These are phyloP conservation scores for Dalechampia spathulata DNA, from an alignment of 441 rosid genomes.

Conservation along the genomic window DNA sequence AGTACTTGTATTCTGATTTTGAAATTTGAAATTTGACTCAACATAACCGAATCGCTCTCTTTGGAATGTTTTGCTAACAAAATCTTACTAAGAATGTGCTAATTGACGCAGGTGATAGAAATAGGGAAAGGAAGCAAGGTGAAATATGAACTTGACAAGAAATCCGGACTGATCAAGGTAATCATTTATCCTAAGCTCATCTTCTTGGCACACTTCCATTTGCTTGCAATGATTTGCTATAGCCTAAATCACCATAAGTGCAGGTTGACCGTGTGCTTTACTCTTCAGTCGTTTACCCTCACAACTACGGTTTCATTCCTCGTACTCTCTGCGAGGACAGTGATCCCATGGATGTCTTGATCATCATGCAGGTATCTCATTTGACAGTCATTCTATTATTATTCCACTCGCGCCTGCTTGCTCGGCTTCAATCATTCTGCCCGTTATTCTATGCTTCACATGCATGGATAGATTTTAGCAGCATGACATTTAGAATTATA, in stretches of 20 bases:
- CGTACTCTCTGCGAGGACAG: constrained; percentile 93
- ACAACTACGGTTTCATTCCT: constrained; percentile 97
- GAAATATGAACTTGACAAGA: constrained; percentile 92
- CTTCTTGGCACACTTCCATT: background rate
- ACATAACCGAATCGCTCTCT: background rate
- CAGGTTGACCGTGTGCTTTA: constrained; percentile 96
- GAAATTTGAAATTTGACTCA: too few relatives aligned
- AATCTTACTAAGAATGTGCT: background rate
- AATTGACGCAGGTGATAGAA: constrained; percentile 65
- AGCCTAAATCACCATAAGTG: background rate
- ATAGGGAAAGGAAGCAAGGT: constrained; percentile 96
- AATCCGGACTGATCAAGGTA: constrained; percentile 84
- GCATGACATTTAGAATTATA: too few relatives aligned
- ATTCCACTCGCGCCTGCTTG: too few relatives aligned
- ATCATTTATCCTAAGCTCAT: too few relatives aligned
- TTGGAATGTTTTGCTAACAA: constrained; percentile 1
- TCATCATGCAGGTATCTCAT: constrained; percentile 79
- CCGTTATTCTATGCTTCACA: too few relatives aligned
- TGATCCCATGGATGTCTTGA: constrained; percentile 86
- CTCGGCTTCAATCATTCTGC: too few relatives aligned
- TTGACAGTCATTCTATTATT: too few relatives aligned
- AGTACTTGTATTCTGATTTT: too few relatives aligned
- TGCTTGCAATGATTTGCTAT: constrained; percentile 13
- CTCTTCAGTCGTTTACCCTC: constrained; percentile 98
- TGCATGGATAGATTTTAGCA: too few relatives aligned